Conservation (phyloP, 2,329 filamentous ascomycete genomes). For the Apiospora koreana region DNA sequence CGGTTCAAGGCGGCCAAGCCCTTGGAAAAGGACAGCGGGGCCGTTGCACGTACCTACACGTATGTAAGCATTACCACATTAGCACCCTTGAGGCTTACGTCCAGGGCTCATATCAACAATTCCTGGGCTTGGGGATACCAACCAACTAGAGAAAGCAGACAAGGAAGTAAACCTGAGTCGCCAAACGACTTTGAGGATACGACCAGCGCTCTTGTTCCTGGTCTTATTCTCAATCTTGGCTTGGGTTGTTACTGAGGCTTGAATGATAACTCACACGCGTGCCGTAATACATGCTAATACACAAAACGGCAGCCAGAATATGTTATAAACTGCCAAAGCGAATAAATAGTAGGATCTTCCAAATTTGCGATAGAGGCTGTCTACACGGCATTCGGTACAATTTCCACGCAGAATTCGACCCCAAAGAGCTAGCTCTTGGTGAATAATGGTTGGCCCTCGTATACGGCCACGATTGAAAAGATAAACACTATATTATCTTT, state of each 20-base stretch:
- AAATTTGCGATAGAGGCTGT: not conserved
- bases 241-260: not conserved
- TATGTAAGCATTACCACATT: constrained; percentile 1
- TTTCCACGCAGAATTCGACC: not conserved
- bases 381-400: not conserved
- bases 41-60: not conserved
- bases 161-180: not conserved
- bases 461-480: not conserved
- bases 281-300: not conserved
- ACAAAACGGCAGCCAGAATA: not conserved
- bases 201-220: not conserved
- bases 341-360: too few relatives aligned
- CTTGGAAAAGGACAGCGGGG: not conserved
- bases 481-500: not conserved
- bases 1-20: not conserved
- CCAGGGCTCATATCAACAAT: not conserved
- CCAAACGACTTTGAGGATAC: not conserved
- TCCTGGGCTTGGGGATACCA: not conserved
- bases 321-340: not conserved
- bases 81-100: not conserved
- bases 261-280: not conserved
- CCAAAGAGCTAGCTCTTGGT: not conserved
- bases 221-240: not conserved
- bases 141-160: not conserved
- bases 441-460: too few relatives aligned